Evolutionary conservation across 75 land plant species (phyloP), one percentile per base, ranked within the genome.

Genomic region (Picea sitchensis): DNA sequence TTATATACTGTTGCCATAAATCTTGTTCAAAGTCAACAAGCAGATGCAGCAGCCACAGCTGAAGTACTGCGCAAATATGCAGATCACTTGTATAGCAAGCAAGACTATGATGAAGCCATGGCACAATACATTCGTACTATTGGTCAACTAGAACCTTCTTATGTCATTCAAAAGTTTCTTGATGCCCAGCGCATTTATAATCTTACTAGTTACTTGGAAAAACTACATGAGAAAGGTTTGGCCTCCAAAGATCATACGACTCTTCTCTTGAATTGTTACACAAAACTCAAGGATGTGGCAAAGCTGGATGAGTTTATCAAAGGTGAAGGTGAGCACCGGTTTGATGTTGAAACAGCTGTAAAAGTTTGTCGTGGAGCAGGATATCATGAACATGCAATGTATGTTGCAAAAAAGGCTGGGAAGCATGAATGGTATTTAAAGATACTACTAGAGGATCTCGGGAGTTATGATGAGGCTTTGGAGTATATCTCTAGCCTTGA

Each of bases 211-310:
- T 96, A 96, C 80, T 83, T 96, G 82, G 99, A 96, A 79, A 95
- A 95, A 59, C 81, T 96, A 41, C 99, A 96, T 88, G 99, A 96
- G 77, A 95, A 91, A 79, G 98, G 95, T 30, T 80, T 96, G 78
- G 99, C 98, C 61, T 91, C 98, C 26, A 94, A 96, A 76, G 99
- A 96, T 77, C 99, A 96, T 76, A 96, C 99, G 17, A 96, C 99
- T 51, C 91, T 96, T 76, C 88, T 96, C 69, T 72, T 96, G 54
- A 96, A 96, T 73, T 96, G 99, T 85, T 96, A 95, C 83, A 92
- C 99, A 58, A 96, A 96, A 78, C 76, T 96, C 76, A 96, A 96
- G 85, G 99, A 95, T 87, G 95, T 94, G 47, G 87, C 91, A 18
- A 96, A 96, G 80, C 73, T 95, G 69, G 91, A 95, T 75, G 59